Conservation (phyloP, 2,329 filamentous ascomycete genomes). For the Xylaria sp. region DNA sequence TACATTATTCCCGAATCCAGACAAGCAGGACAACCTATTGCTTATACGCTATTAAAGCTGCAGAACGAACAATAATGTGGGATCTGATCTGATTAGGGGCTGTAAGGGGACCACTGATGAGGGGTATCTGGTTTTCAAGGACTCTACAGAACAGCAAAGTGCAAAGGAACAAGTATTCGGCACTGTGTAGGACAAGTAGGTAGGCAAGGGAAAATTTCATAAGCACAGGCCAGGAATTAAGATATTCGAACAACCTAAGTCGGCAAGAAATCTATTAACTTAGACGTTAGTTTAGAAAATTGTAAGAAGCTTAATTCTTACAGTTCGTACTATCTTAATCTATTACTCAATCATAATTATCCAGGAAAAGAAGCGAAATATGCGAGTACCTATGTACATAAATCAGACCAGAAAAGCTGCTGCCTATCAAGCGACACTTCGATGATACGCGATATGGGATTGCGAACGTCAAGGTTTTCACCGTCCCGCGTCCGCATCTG, state of each 20-base stretch:
- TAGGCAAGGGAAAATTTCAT: too few relatives aligned
- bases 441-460: constrained; percentile 1
- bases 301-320: neutral
- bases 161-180: neutral
- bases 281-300: neutral
- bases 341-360: constrained; percentile 1
- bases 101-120: neutral
- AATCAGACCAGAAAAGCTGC: neutral
- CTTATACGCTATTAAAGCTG: neutral
- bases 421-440: neutral
- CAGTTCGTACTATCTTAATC: neutral
- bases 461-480: neutral
- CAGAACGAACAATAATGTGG: neutral
- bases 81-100: constrained; percentile 15
- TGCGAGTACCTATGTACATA: neutral
- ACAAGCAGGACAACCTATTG: neutral
- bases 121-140: neutral
- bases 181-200: neutral
- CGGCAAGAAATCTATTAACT: neutral
- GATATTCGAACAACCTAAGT: too few relatives aligned
- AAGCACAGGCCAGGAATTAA: too few relatives aligned
- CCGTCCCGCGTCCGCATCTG: constrained; percentile 5
- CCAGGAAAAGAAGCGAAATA: neutral
- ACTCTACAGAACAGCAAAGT: neutral
- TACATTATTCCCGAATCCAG: too few relatives aligned